Conservation (phyloP, 768 basidiomycete genomes). For the Pulveroboletus frians region DNA sequence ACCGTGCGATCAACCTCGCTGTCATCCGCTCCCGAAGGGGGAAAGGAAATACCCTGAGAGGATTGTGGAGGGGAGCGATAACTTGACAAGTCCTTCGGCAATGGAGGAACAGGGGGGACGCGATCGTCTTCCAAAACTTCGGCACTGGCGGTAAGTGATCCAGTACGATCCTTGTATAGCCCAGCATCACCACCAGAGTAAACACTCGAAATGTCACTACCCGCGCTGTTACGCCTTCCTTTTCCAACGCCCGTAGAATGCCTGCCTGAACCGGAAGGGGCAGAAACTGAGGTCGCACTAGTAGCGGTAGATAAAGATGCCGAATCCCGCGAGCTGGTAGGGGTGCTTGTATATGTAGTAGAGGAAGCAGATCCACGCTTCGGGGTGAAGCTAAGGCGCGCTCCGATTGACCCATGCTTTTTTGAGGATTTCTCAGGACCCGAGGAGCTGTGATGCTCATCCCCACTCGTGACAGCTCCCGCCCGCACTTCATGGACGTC, state of each 20-base stretch:
- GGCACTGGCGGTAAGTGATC: conserved; percentile 51
- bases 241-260: conserved; percentile 60
- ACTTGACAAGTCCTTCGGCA: conserved; percentile 83
- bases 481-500: conserved; percentile 41
- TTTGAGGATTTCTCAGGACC: conserved; percentile 61
- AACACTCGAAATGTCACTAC: conserved; percentile 77
- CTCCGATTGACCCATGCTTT: conserved; percentile 51
- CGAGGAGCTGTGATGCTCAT: conserved; percentile 46
- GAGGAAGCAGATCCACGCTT: conserved; percentile 90
- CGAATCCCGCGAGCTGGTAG: conserved; percentile 83
- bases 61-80: conserved; percentile 67
- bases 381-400: conserved; percentile 71
- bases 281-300: conserved; percentile 70
- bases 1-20: conserved; percentile 43
- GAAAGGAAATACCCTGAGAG: conserved; percentile 50
- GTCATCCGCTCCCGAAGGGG: conserved; percentile 42
- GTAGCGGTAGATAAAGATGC: conserved; percentile 76
- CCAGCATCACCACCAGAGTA: conserved; percentile 60
- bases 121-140: conserved; percentile 56
- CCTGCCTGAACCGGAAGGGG: conserved; percentile 55
- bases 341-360: conserved; percentile 76
- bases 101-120: conserved; percentile 91
- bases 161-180: conserved; percentile 62
- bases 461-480: conserved; percentile 47
- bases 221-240: conserved; percentile 71